These are phyloP conservation scores for Acacia concinna DNA, from an alignment of 331 rosid species.

Conservation along the genomic window DNA sequence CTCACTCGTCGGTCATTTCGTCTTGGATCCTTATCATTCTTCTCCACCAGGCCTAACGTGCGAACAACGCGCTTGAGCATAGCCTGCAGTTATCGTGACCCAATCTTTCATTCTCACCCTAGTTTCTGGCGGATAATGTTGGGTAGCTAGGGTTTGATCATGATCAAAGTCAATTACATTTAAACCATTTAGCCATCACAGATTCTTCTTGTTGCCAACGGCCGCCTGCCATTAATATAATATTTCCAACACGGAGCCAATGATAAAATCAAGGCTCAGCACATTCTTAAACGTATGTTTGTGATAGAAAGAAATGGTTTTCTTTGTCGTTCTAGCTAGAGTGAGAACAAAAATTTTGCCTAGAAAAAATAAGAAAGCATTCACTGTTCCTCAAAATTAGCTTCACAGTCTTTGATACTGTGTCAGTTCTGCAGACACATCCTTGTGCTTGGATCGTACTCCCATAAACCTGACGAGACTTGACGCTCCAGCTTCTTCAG, in stretches of 20 bases:
- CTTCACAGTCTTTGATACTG: conserved; percentile 36
- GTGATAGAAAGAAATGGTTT: conserved; percentile 18
- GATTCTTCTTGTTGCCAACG: conserved; percentile 34
- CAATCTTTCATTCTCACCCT: conserved; percentile 41
- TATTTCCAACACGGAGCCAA: conserved; percentile 18
- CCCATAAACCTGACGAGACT: conserved; percentile 81
- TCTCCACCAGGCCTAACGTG: conserved; percentile 45
- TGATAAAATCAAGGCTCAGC: conserved; percentile 47
- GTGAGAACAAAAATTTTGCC: conserved; percentile 39
- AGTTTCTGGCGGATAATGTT: conserved; percentile 8
- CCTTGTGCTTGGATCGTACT: conserved; percentile 74
- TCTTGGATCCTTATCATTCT: conserved; percentile 14
- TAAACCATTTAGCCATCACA: conserved; percentile 3
- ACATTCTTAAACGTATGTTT: conserved; percentile 26
- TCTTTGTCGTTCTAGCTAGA: conserved; percentile 10
- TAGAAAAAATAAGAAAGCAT: conserved; percentile 39
- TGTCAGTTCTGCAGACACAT: conserved; percentile 56
- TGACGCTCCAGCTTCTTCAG: conserved; percentile 84
- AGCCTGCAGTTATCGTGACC: conserved; percentile 32
- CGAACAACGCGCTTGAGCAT: conserved; percentile 58
- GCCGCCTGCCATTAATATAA: conserved; percentile 46
- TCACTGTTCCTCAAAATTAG: conserved; percentile 36
- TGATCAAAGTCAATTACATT: background rate
- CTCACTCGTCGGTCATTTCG: conserved; percentile 15
- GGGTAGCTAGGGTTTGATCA: conserved; percentile 30